These are phyloP conservation scores for Solanum bulbocastanum DNA, from an alignment of 257 asterid species.

Conservation along the genomic window DNA sequence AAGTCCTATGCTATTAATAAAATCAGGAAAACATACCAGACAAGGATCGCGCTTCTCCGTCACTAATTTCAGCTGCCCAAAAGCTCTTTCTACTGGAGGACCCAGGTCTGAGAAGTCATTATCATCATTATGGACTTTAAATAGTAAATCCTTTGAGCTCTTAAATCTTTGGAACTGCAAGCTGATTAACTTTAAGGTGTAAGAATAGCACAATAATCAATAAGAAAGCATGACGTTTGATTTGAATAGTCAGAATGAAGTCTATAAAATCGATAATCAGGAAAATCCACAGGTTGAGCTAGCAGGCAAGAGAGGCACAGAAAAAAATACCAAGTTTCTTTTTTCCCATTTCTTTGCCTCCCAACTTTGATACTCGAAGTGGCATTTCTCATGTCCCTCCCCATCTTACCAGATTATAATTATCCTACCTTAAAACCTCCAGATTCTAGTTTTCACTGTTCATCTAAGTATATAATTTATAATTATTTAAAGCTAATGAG, in stretches of 20 bases:
- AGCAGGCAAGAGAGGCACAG: not conserved
- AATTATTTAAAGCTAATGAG: not conserved
- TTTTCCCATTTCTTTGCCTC: not conserved
- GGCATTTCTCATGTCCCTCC: not conserved
- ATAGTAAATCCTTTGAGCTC: conserved; percentile 16
- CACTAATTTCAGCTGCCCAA: conserved; percentile 12
- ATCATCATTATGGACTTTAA: conserved; percentile 17
- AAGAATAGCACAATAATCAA: not conserved
- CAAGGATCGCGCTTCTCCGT: conserved; percentile 24
- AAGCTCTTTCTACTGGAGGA: conserved; percentile 10
- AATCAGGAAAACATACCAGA: conserved; percentile 17
- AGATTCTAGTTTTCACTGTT: not conserved
- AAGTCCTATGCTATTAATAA: not conserved
- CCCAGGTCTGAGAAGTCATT: conserved; percentile 43
- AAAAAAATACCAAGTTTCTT: not conserved
- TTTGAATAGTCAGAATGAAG: not conserved
- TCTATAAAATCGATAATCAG: not conserved
- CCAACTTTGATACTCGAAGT: not conserved
- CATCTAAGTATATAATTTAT: not conserved
- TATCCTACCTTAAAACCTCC: not conserved
- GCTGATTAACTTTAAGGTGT: conserved; percentile 12
- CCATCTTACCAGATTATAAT: not conserved
- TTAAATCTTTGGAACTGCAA: conserved; percentile 17
- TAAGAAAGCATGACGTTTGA: not conserved
- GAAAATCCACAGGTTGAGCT: not conserved